These are phyloP conservation scores for Entamoeba dispar DNA, from an alignment of 208 protist species.

Conservation along the genomic window DNA sequence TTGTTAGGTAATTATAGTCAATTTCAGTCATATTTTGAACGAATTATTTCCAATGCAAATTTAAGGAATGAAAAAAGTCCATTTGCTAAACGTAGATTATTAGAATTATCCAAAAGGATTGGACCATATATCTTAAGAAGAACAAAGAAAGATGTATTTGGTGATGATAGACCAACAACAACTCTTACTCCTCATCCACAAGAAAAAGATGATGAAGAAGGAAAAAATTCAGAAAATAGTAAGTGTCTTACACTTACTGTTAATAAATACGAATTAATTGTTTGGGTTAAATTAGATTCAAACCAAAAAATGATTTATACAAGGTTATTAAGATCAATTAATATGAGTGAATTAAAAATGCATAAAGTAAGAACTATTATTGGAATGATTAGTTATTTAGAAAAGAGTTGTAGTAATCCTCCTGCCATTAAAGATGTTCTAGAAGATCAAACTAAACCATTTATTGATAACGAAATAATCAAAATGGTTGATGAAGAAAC, in stretches of 20 bases:
- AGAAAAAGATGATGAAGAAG: background rate
- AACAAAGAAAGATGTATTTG: background rate
- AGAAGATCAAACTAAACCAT: background rate
- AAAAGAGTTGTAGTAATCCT: background rate
- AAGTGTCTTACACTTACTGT: background rate
- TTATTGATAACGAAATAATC: background rate
- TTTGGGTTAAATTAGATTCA: background rate
- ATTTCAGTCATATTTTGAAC: background rate
- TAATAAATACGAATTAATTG: background rate
- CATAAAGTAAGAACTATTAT: background rate
- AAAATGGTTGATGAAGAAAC: background rate
- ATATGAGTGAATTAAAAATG: background rate
- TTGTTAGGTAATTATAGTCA: background rate
- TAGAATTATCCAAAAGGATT: background rate
- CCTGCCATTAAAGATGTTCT: background rate
- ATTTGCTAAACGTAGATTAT: background rate
- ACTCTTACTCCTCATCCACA: background rate
- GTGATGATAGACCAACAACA: background rate
- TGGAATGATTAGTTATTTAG: background rate
- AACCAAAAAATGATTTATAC: background rate
- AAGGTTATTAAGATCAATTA: background rate
- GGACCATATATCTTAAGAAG: background rate
- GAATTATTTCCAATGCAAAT: background rate
- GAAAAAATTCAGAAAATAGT: background rate
- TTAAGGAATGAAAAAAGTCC: background rate